A percentile compares a stretch with the other conserved stretches of the same genome.
Evolutionary conservation across 805 yeast species (phyloP).

Genomic region (Wickerhamomyces bovis): DNA sequence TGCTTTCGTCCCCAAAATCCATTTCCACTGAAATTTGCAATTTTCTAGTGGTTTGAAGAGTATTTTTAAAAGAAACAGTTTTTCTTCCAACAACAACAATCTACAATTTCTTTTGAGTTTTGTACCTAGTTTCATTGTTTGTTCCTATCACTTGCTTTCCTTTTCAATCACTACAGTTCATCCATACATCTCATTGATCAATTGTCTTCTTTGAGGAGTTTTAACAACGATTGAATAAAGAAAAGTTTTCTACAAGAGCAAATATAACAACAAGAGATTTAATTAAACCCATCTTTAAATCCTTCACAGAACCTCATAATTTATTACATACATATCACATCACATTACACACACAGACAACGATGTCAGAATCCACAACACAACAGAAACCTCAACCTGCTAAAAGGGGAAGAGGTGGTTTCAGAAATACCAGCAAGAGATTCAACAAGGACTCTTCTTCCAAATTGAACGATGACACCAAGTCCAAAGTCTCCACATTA

Average conservation of each 20-base stretch:
- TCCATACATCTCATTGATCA: neutral
- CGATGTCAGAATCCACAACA: constrained; percentile 15
- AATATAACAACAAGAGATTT: neutral
- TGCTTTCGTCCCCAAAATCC: neutral
- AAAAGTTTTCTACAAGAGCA: neutral
- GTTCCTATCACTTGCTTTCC: neutral
- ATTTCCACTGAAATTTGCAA: neutral
- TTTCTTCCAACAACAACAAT: neutral
- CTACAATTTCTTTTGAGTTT: neutral
- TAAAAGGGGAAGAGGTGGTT: constrained; percentile 27
- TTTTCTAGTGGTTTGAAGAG: neutral
- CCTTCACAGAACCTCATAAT: neutral
- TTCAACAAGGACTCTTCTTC: constrained; percentile 22
- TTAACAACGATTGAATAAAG: neutral
- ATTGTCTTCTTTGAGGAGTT: neutral
- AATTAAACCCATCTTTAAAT: neutral
- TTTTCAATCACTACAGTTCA: neutral
- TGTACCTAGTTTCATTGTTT: neutral
- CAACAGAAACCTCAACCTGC: constrained; percentile 9
- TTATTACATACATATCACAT: neutral
- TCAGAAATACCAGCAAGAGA: constrained; percentile 43
- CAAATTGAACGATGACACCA: constrained; percentile 27
- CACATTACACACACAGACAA: constrained; percentile 3
- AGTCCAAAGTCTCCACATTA: constrained; percentile 46
- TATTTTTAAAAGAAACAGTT: neutral